Evolutionary conservation across 1,284 basidiomycete genomes (phyloP), one percentile per base, ranked within the genome.

Genomic region (Cryptococcus deneoformans): DNA sequence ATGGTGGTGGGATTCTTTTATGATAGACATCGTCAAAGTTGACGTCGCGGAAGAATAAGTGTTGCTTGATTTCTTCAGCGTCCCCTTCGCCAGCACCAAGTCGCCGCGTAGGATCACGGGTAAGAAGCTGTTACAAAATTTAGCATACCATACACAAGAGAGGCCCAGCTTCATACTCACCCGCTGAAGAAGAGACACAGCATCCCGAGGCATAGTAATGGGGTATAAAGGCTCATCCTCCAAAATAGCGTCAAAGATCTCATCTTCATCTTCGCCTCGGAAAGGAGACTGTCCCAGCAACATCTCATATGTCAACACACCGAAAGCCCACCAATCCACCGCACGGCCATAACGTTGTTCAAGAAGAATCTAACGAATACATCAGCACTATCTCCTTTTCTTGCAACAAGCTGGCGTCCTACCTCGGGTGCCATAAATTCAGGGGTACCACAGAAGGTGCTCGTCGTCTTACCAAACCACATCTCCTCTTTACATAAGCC

Each of bases 401-500:
- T 35, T 43, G 11, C 8, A 2, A 40, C 20, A 29, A 37, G 29
- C 20, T 6, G 16, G n/a, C 8, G 43, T 62, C 82, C 46, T 60
- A 92, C 92, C 83, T 99, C 96, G 6, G 96, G 96, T 40, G 96
- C 96, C 96, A 99, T 99, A 77, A 99, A 99, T 76, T 99, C 96
- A 0, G 96, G 96, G 43, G 96, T 99, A 56, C 96, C 96, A 80
- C 96, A 99, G 80, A 99, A 99, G 1, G 96, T 99, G 73, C 89
- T 92, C 5, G 96, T 99, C n/a, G 95, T 98, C 70, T 87, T 87
- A 16, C 93, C 93, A 68, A 83, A 87, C 89, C 91, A 96, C 95
- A 99, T 99, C 20, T 97, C 29, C 20, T 99, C 96, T 78, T 99
- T 99, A 80, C 96, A 99, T 53, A 99, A 82, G 77, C 96, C 96